Evolutionary conservation across 495 filamentous ascomycete species (phyloP).

Genomic region (Diplogelasinospora grovesii): DNA sequence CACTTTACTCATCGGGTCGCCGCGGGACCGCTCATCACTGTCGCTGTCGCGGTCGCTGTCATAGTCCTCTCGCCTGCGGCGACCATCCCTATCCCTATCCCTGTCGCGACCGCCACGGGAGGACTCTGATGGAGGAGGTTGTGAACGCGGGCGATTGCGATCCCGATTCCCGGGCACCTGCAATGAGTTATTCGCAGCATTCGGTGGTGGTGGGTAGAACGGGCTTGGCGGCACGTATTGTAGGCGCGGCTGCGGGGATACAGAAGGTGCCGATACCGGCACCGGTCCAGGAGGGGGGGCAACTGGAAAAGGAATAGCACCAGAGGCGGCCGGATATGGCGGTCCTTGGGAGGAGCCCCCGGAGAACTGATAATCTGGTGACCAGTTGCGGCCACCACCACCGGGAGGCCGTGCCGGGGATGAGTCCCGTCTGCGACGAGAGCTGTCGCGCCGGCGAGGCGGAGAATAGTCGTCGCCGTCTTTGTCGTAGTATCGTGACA

Average conservation of each 20-base stretch:
- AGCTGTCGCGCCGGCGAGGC: background rate
- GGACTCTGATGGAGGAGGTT: background rate
- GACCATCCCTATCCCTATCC: background rate
- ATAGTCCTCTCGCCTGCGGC: background rate
- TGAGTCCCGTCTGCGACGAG: background rate
- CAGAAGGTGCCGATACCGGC: slow-evolving; percentile 1
- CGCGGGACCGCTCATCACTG: background rate
- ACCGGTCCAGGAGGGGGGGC: slow-evolving; percentile 3
- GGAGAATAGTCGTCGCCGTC: background rate
- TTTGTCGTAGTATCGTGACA: background rate
- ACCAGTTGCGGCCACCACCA: background rate
- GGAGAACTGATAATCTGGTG: slow-evolving; percentile 3
- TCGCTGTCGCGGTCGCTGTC: background rate
- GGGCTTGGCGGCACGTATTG: slow-evolving; percentile 10
- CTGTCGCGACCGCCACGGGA: background rate
- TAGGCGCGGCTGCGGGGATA: background rate
- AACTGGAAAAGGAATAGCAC: too few species aligned
- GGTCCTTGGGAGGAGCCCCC: background rate
- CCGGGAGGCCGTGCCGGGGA: slow-evolving; percentile 1
- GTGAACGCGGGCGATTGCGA: slow-evolving; percentile 2
- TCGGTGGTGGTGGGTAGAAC: slow-evolving; percentile 8
- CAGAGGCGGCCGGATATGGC: background rate
- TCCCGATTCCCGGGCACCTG: background rate
- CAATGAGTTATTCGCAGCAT: background rate
- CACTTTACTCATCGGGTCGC: slow-evolving; percentile 20